Evolutionary conservation across 352 stramenopile species (phyloP).

Genomic region (Pythium brachiatum): DNA sequence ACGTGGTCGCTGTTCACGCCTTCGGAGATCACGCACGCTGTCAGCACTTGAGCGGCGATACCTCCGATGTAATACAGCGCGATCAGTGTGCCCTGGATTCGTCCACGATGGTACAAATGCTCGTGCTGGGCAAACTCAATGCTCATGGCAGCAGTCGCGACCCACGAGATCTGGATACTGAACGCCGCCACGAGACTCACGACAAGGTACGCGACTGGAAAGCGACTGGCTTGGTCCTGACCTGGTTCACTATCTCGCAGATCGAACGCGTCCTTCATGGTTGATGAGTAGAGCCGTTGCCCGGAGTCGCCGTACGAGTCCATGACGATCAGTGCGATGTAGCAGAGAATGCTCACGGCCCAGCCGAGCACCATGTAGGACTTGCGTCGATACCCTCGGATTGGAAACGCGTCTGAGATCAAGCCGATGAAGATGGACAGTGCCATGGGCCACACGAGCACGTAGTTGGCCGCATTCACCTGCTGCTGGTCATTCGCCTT

Average conservation of each 20-base stretch:
- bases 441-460: constrained; percentile 43
- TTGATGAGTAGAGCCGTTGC: not conserved
- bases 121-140: constrained; percentile 31
- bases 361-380: constrained; percentile 74
- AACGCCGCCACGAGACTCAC: constrained; percentile 14
- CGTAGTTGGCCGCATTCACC: constrained; percentile 21
- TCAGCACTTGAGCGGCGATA: not conserved
- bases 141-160: constrained; percentile 12
- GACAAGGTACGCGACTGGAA: constrained; percentile 5
- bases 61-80: constrained; percentile 15
- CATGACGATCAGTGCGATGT: constrained; percentile 5
- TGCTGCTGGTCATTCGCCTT: constrained; percentile 7
- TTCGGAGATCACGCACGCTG: not conserved
- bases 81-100: constrained; percentile 13
- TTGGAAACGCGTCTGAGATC: constrained; percentile 53
- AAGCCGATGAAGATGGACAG: constrained; percentile 79
- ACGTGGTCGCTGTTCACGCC: not conserved
- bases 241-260: not conserved
- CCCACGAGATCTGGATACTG: constrained; percentile 25
- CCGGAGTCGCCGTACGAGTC: constrained; percentile 11
- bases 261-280: not conserved
- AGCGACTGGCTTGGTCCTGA: not conserved
- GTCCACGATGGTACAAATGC: constrained; percentile 21
- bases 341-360: constrained; percentile 15
- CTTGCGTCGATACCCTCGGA: constrained; percentile 65